Conservation (phyloP, 371 early-diverging fungal species). For the Apophysomyces variabilis region DNA sequence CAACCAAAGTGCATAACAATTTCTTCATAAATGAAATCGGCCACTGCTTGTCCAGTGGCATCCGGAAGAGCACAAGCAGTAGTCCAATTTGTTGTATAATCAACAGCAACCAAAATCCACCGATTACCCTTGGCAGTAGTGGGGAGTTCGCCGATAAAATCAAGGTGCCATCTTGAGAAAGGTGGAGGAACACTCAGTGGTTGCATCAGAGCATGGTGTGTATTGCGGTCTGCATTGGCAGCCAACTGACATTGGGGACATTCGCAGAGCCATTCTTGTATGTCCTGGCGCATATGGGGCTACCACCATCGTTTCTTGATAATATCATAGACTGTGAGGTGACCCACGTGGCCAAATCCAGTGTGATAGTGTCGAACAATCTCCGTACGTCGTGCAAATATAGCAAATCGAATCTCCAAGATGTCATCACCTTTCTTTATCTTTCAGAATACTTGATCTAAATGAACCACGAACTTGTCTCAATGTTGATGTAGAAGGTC, state of each 20-base stretch:
- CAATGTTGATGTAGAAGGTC: neutral
- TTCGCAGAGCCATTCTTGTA: slow-evolving; percentile 7
- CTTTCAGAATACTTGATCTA: neutral
- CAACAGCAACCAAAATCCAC: too few species aligned
- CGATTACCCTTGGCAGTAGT: too few species aligned
- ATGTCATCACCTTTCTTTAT: neutral
- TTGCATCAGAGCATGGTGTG: too few species aligned
- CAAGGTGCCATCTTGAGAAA: too few species aligned
- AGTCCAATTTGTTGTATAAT: slow-evolving; percentile 35
- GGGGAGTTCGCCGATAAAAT: too few species aligned
- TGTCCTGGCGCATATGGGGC: slow-evolving; percentile 23
- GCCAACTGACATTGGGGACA: slow-evolving; percentile 20
- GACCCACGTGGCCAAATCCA: slow-evolving; percentile 22
- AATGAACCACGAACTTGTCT: slow-evolving; percentile 11
- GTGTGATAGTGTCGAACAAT: slow-evolving; percentile 17
- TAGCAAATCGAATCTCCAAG: slow-evolving; percentile 6
- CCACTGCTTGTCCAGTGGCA: slow-evolving; percentile 34
- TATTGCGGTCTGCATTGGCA: too few species aligned
- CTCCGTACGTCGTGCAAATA: slow-evolving; percentile 20
- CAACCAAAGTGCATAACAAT: slow-evolving; percentile 21
- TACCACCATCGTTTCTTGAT: slow-evolving; percentile 28
- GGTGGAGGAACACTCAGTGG: too few species aligned
- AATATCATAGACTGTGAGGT: slow-evolving; percentile 6
- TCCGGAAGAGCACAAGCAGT: slow-evolving; percentile 35
- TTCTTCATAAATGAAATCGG: slow-evolving; percentile 37